Conservation (phyloP, 345 rosid genomes). For the Litchi chinensis region DNA sequence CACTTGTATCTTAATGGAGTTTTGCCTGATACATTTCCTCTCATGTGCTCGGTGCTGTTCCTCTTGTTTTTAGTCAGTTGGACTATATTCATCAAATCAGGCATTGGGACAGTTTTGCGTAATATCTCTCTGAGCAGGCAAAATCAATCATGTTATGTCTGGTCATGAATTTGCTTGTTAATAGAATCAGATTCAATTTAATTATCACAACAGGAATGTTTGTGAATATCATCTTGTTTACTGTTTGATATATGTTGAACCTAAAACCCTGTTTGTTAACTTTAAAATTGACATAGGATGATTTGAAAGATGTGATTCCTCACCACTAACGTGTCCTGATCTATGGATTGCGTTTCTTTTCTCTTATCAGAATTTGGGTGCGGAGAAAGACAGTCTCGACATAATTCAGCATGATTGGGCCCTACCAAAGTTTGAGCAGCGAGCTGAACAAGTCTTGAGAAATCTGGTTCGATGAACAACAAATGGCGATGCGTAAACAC, state of each 20-base stretch:
- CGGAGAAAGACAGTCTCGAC: constrained; percentile 83
- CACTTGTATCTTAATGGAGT: not conserved
- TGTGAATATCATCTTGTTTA: not conserved
- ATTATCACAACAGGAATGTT: not conserved
- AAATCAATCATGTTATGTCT: constrained; percentile 1
- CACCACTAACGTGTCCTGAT: not conserved
- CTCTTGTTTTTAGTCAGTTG: not conserved
- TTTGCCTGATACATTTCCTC: not conserved
- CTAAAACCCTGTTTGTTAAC: not conserved
- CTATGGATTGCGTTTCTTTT: not conserved
- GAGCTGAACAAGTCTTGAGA: constrained; percentile 82
- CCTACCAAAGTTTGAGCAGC: constrained; percentile 88
- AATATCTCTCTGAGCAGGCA: not conserved
- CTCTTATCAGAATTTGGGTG: constrained; percentile 69
- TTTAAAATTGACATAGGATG: not conserved
- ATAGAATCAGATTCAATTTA: not conserved
- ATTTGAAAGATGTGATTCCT: not conserved
- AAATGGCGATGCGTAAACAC: not conserved
- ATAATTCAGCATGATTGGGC: constrained; percentile 78
- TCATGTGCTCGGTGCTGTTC: not conserved
- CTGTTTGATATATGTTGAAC: not conserved
- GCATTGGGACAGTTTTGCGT: not conserved
- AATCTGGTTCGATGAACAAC: constrained; percentile 56
- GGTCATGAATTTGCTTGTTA: not conserved
- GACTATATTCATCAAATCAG: not conserved